Evolutionary conservation across 768 basidiomycete species (phyloP).

Genomic region (Calocera viscosa): DNA sequence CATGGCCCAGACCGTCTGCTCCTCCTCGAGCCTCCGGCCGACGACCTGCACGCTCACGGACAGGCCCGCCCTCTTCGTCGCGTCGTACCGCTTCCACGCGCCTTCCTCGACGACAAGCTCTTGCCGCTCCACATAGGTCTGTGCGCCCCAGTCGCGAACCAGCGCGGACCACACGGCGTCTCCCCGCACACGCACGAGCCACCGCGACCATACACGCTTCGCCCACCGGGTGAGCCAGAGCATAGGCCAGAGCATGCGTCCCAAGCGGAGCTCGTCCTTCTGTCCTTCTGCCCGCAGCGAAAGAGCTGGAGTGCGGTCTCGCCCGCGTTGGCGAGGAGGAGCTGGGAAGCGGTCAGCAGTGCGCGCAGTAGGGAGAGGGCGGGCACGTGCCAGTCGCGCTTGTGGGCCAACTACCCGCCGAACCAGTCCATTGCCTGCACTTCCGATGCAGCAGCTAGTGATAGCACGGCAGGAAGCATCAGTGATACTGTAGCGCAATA

Average conservation of each 20-base stretch:
- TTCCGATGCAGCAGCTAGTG: background rate
- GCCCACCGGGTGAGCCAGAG: conserved; percentile 35
- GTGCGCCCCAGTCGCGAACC: conserved; percentile 37
- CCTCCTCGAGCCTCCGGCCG: conserved; percentile 53
- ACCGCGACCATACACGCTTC: conserved; percentile 39
- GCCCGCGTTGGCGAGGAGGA: conserved; percentile 38
- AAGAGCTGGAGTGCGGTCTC: conserved; percentile 30
- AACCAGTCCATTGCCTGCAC: background rate
- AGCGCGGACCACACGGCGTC: conserved; percentile 45
- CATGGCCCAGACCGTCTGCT: conserved; percentile 60
- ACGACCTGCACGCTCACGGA: conserved; percentile 57
- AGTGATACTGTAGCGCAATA: no score
- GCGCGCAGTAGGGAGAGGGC: background rate
- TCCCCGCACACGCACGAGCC: conserved; percentile 38
- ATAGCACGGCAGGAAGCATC: no score
- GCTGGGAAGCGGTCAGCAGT: conserved; percentile 40
- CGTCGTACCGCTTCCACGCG: conserved; percentile 45
- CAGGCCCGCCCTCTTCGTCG: conserved; percentile 51
- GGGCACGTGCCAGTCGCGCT: background rate
- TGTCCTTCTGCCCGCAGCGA: conserved; percentile 35
- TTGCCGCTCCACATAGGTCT: conserved; percentile 41
- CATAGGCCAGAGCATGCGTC: conserved; percentile 31
- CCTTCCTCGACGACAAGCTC: conserved; percentile 35
- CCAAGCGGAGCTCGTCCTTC: conserved; percentile 39
- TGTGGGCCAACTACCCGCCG: background rate